These are phyloP conservation scores for Talaromyces pinophilus DNA, from an alignment of 2,329 filamentous ascomycete species.

Conservation along the genomic window DNA sequence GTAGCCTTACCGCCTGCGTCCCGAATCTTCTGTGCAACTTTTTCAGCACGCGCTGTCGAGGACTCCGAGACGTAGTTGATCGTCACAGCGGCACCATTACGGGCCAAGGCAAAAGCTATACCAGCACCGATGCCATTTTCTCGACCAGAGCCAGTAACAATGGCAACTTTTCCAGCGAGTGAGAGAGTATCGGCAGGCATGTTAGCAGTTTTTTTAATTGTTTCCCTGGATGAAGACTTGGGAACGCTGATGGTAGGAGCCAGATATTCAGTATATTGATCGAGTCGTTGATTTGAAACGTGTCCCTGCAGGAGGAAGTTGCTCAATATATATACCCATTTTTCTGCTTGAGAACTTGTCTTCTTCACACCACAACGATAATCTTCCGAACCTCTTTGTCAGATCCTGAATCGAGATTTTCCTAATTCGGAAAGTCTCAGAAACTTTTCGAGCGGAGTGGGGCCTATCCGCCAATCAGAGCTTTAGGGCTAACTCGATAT, in stretches of 20 bases:
- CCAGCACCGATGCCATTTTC: conserved; percentile 20
- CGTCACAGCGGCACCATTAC: conserved; percentile 11
- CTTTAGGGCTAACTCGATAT: too few species aligned
- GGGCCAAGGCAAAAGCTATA: conserved; percentile 16
- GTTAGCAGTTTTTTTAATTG: not conserved
- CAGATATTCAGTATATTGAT: not conserved
- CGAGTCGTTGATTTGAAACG: not conserved
- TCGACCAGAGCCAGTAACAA: conserved; percentile 15
- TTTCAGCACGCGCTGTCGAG: not conserved
- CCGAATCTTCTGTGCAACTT: not conserved
- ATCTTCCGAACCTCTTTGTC: not conserved
- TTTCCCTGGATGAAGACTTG: too few species aligned
- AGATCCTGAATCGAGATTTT: not conserved
- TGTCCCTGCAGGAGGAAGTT: not conserved
- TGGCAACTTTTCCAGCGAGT: conserved; percentile 15
- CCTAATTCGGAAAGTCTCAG: conserved; percentile 1
- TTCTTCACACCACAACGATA: not conserved
- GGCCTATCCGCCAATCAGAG: not conserved
- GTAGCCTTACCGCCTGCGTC: conserved; percentile 7
- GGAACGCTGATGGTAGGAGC: too few species aligned
- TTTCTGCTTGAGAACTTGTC: not conserved
- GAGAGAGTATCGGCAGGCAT: conserved; percentile 16
- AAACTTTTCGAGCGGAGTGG: not conserved
- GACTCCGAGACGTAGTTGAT: conserved; percentile 16
- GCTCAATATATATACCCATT: not conserved